Conservation (phyloP, 2,329 filamentous ascomycete species). For the Claviceps cyperi region DNA sequence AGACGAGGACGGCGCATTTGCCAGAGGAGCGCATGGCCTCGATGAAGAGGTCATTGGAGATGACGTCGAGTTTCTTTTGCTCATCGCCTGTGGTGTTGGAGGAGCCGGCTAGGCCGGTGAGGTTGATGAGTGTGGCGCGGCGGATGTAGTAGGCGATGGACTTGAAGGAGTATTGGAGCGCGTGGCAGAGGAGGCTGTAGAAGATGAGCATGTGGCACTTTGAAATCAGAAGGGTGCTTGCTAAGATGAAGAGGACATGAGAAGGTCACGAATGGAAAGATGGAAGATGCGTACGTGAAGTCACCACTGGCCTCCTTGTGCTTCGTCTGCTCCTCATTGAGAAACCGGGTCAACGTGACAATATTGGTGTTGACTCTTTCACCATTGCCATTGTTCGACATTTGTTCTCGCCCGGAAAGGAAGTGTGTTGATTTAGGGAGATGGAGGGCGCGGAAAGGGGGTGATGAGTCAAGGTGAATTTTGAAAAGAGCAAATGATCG, state of each 20-base stretch:
- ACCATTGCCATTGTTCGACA: constrained; percentile 27
- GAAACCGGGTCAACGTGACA: constrained; percentile 83
- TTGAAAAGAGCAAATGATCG: neutral
- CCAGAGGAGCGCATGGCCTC: constrained; percentile 86
- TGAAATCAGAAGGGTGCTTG: neutral
- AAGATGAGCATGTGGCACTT: neutral
- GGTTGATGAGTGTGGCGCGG: constrained; percentile 84
- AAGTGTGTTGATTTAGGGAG: neutral
- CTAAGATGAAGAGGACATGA: no score
- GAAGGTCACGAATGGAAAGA: constrained; percentile 6
- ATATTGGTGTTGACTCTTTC: constrained; percentile 94
- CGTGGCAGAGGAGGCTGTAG: constrained; percentile 78
- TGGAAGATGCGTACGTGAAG: constrained; percentile 65
- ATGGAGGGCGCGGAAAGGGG: neutral
- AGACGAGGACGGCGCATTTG: constrained; percentile 84
- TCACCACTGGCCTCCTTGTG: constrained; percentile 92
- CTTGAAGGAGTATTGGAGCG: constrained; percentile 98
- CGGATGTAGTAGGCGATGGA: constrained; percentile 99
- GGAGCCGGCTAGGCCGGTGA: constrained; percentile 86
- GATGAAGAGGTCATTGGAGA: constrained; percentile 96
- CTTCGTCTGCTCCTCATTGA: constrained; percentile 91
- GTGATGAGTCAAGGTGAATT: no score
- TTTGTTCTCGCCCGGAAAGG: constrained; percentile 6
- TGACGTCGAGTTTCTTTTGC: constrained; percentile 99
- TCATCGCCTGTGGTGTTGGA: constrained; percentile 94